A percentile compares a stretch with the other conserved stretches of the same genome.
Evolutionary conservation across 164 flowering plant species (phyloP).

Genomic region (Stephania japonica): DNA sequence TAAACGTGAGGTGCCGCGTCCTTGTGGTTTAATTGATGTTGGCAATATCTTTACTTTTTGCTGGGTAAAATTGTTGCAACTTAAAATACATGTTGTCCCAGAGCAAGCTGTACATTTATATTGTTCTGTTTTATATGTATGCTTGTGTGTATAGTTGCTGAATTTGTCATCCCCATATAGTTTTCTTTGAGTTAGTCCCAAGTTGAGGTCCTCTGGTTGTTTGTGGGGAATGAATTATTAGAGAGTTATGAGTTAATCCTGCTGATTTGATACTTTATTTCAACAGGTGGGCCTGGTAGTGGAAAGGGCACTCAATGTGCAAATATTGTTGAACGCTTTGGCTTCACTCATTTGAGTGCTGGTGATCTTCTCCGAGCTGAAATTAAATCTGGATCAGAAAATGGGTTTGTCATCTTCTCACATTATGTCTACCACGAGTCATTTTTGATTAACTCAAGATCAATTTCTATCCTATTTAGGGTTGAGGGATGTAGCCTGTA

Average conservation of each 20-base stretch:
- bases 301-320: constrained; percentile 97
- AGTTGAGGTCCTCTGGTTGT: neutral
- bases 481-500: neutral
- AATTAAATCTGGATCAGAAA: constrained; percentile 87
- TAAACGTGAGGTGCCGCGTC: too few relatives aligned
- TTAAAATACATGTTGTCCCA: too few relatives aligned
- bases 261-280: constrained; percentile 2
- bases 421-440: too few relatives aligned
- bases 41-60: too few relatives aligned
- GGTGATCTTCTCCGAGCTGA: constrained; percentile 97
- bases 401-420: constrained; percentile 50
- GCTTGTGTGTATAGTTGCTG: neutral
- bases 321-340: constrained; percentile 74
- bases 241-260: neutral
- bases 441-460: too few relatives aligned
- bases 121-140: neutral
- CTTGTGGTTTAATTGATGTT: too few relatives aligned
- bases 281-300: constrained; percentile 94
- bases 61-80: too few relatives aligned
- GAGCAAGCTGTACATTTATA: neutral
- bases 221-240: neutral
- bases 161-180: neutral
- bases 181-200: neutral
- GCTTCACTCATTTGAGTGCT: constrained; percentile 96
- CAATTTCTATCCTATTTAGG: neutral